These are phyloP conservation scores for Colletotrichum cordylinicola DNA, from an alignment of 2,329 filamentous ascomycete species.

Conservation along the genomic window DNA sequence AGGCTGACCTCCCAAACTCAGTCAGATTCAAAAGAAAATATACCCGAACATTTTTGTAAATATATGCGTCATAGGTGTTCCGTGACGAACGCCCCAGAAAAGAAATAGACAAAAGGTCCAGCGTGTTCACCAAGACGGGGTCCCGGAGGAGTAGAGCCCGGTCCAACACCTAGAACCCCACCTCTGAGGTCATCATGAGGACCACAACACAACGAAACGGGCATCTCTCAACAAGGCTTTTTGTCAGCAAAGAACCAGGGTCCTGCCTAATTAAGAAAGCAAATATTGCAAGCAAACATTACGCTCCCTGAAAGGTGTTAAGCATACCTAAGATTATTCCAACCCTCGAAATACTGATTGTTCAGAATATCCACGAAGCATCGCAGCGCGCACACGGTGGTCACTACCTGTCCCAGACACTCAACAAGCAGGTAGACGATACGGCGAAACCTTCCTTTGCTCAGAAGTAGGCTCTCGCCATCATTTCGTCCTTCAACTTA, in stretches of 20 bases:
- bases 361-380: neutral
- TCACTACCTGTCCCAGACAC: fast-evolving
- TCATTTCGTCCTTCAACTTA: neutral
- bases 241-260: neutral
- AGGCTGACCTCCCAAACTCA: neutral
- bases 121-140: no score
- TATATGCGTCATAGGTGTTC: no score
- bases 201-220: neutral
- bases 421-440: no score
- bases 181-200: neutral
- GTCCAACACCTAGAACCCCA: neutral
- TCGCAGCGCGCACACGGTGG: neutral
- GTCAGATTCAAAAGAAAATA: neutral
- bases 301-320: neutral
- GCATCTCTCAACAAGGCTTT: neutral
- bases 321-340: neutral
- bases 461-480: no score
- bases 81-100: no score
- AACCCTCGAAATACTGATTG: fast-evolving
- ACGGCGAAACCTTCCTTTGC: no score
- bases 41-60: no score
- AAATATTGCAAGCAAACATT: neutral
- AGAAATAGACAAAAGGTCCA: no score
- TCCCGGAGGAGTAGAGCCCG: neutral
- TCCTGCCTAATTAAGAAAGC: neutral